Percentiles rank a stretch among this genome's conserved stretches.
These are phyloP conservation scores for Streptanthus diversifolius DNA, from an alignment of 345 rosid genomes.

Conservation along the genomic window DNA sequence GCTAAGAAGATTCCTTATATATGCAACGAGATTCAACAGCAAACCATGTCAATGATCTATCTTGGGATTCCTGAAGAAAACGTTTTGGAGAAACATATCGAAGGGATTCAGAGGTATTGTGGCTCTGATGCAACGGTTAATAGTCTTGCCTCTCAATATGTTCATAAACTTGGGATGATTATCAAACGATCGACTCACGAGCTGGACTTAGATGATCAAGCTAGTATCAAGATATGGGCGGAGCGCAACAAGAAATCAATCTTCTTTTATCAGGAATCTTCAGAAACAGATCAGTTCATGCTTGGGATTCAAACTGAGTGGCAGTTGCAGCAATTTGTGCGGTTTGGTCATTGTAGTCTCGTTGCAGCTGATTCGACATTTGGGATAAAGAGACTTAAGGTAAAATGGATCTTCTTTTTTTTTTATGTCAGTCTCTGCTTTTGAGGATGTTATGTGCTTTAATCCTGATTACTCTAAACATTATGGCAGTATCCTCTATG, in stretches of 20 bases:
- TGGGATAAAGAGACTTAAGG: conserved; percentile 90
- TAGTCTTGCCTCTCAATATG: conserved; percentile 83
- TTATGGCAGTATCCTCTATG: conserved; percentile 73
- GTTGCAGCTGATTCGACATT: conserved; percentile 85
- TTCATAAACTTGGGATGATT: conserved; percentile 90
- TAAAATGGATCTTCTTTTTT: conserved; percentile 10
- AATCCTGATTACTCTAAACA: conserved; percentile 9
- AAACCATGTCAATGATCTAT: conserved; percentile 92
- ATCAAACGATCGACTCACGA: conserved; percentile 83
- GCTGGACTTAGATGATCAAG: conserved; percentile 88
- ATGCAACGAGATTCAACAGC: conserved; percentile 77
- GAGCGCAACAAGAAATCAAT: conserved; percentile 84
- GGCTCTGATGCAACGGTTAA: conserved; percentile 64
- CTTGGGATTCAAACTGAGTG: conserved; percentile 95
- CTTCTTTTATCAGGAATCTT: conserved; percentile 79
- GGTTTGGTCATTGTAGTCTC: conserved; percentile 81
- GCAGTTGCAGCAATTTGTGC: conserved; percentile 87
- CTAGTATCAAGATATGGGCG: conserved; percentile 81
- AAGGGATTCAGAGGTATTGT: conserved; percentile 84
- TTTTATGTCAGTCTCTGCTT: background rate
- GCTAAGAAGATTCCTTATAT: conserved; percentile 89
- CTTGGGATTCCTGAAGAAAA: conserved; percentile 94
- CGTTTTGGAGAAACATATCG: conserved; percentile 89
- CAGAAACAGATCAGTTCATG: conserved; percentile 68
- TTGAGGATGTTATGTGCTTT: background rate